These are phyloP conservation scores for Lentinula lateritia DNA, from an alignment of 768 basidiomycete species.

Conservation along the genomic window DNA sequence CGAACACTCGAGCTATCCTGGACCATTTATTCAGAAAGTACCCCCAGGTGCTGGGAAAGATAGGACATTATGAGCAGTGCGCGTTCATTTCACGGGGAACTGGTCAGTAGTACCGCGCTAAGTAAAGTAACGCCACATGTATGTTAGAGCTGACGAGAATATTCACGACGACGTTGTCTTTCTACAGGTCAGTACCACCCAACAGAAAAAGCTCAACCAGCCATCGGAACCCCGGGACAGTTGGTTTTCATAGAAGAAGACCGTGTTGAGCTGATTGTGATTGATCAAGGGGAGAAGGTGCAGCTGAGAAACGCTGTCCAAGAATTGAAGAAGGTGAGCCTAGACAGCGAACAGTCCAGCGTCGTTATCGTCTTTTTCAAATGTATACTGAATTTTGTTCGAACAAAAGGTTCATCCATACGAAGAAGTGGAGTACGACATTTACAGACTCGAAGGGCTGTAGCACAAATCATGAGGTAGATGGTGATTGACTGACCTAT, in stretches of 20 bases:
- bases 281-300: conserved; percentile 4
- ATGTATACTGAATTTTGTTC: background rate
- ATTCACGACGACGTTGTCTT: conserved; percentile 1
- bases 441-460: conserved; percentile 21
- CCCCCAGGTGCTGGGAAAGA: conserved; percentile 41
- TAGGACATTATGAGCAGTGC: conserved; percentile 46
- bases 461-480: background rate
- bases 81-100: conserved; percentile 52
- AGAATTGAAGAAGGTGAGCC: conserved; percentile 2
- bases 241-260: conserved; percentile 41
- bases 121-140: background rate
- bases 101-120: conserved; percentile 28
- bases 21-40: conserved; percentile 39
- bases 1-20: conserved; percentile 35
- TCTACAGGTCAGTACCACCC: conserved; percentile 42
- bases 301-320: conserved; percentile 2
- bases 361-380: no score
- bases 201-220: conserved; percentile 33
- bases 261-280: conserved; percentile 5
- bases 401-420: conserved; percentile 6
- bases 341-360: no score
- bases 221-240: conserved; percentile 33
- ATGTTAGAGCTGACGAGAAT: background rate
- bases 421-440: conserved; percentile 7
- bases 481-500: background rate